phyloP scores from a whole-genome alignment of 176 grass and related monocot genomes.

The Ananas comosus region DNA sequence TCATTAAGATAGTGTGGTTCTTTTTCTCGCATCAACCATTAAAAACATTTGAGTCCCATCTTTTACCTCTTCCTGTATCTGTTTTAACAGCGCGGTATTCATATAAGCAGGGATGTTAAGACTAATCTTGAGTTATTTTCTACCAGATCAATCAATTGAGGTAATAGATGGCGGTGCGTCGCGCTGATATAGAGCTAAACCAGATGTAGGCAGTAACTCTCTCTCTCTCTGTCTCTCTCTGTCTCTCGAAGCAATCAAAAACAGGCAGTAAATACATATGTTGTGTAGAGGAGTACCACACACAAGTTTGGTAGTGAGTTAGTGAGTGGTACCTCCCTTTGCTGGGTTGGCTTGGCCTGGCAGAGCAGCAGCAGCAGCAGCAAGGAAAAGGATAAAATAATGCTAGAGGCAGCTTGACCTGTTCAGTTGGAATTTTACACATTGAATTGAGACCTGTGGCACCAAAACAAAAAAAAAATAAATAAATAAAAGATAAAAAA shows the following conservation, averaged over 20 bases:
- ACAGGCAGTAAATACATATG: conserved; percentile 25
- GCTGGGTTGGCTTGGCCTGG: conserved; percentile 5
- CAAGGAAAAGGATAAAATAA: conserved; percentile 13
- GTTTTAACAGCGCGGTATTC: too few relatives aligned
- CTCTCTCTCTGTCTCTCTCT: neutral
- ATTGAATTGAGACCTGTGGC: neutral
- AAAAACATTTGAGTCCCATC: too few relatives aligned
- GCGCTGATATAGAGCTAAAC: neutral
- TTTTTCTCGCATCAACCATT: too few relatives aligned
- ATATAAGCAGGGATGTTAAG: too few relatives aligned
- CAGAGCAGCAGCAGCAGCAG: neutral
- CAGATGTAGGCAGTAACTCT: neutral
- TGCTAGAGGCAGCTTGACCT: conserved; percentile 20
- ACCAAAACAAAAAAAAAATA: conserved; percentile 8
- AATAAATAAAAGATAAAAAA: neutral
- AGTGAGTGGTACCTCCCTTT: conserved; percentile 23
- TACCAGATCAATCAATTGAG: too few relatives aligned
- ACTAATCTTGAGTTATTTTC: too few relatives aligned
- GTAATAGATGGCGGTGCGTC: neutral
- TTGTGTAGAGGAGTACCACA: neutral
- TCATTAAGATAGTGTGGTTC: too few relatives aligned
- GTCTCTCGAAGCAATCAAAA: conserved; percentile 37
- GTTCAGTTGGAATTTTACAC: conserved; percentile 33
- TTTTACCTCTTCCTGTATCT: too few relatives aligned
- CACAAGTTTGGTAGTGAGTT: conserved; percentile 12